Conservation (phyloP, 164 flowering plant genomes). For the Protea cynaroides region DNA sequence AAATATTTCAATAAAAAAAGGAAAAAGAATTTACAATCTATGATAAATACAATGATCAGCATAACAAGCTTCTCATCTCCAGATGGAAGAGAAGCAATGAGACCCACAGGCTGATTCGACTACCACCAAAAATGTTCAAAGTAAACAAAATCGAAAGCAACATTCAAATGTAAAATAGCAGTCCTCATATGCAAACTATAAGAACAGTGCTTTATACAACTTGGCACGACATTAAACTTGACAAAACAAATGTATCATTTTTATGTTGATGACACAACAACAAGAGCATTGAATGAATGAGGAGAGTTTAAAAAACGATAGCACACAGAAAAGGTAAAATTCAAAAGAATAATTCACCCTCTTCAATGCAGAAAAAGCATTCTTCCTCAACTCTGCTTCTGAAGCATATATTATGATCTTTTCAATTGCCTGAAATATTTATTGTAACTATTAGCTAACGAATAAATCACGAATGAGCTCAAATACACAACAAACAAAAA, state of each 20-base stretch:
- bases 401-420: conserved; percentile 60
- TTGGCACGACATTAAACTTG: neutral
- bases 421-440: conserved; percentile 54
- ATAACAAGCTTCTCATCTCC: too few relatives aligned
- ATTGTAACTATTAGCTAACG: conserved; percentile 8
- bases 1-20: too few relatives aligned
- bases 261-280: neutral
- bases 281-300: neutral
- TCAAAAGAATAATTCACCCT: conserved; percentile 31
- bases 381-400: conserved; percentile 44
- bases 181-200: too few relatives aligned
- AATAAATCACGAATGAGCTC: neutral
- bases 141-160: too few relatives aligned
- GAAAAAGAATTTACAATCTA: too few relatives aligned
- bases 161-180: too few relatives aligned
- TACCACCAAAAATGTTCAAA: too few relatives aligned
- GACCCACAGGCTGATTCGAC: too few relatives aligned
- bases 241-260: neutral
- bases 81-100: too few relatives aligned
- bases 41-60: too few relatives aligned
- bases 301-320: neutral
- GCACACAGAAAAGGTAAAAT: too few relatives aligned
- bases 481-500: neutral
- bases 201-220: too few relatives aligned
- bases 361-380: conserved; percentile 60